Base-by-base conservation (phyloP, 1,284 basidiomycete genomes). In the Phenoliferia sp. region DNA sequence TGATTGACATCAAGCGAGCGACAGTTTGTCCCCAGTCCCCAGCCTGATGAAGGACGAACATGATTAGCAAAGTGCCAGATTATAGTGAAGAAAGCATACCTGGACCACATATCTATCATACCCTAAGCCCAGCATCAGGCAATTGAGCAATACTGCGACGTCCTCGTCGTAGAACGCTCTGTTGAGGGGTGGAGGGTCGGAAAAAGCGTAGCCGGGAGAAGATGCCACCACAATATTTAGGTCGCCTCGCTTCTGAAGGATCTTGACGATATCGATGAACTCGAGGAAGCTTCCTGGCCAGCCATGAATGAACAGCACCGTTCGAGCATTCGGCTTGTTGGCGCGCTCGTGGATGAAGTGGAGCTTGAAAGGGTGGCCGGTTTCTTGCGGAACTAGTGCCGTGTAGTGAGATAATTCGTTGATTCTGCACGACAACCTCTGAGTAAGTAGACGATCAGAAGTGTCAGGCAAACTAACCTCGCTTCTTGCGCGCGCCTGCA, bases 211-310 rank as follows among this genome's bases (percentile, higher is more conserved):
- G 3, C 79, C 79, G 29, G 75, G 73, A 16, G 80, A 64, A 2
- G 76, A 75, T 22, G 76, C 77, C 22, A 76, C 73, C 67, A 77
- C 65, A 31, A 78, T 33, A 67, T 77, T 71, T 65, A 72, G 77
- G 16, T 60, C 59, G n/a, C n/a, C 26, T 10, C 28, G 29, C 22
- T 44, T 22, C 12, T 22, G 39, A 7, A 65, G 62, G 29, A 61
- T 58, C 3, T 32, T 31, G 29, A 35, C 32, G 16, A 61, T 29
- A 35, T 29, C n/a, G 22, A 59, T n/a, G 55, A 52, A 69, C 68
- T 63, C 70, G 50, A 29, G 75, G 72, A 77, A 69, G n/a, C 65
- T 72, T 19, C 79, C 78, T 16, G 79, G 79, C 79, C 79, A 80
- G 16, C 79, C 79, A 61, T 80, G 79, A 29, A 74, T 67, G 64